phyloP scores from a whole-genome alignment of 768 basidiomycete species.

The Mycena indigotica region DNA sequence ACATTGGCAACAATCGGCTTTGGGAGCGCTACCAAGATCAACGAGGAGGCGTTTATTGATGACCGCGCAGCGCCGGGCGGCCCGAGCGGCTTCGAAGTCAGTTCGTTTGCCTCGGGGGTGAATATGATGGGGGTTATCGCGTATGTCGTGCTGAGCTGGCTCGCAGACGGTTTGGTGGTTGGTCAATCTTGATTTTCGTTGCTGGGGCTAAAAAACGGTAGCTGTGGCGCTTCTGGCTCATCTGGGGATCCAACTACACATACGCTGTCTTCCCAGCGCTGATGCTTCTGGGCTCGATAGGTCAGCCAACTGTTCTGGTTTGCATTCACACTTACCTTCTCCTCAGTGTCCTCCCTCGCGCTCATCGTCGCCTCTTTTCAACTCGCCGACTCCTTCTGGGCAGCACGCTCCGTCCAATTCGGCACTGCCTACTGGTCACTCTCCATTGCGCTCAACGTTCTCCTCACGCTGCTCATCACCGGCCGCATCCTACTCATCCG shows the following conservation, averaged over 20 bases:
- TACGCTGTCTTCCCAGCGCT: slow-evolving; percentile 6
- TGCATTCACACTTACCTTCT: neutral
- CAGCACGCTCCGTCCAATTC: neutral
- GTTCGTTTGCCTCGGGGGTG: neutral
- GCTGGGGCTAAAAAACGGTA: neutral
- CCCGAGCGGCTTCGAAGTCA: slow-evolving; percentile 12
- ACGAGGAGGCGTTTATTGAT: slow-evolving; percentile 25
- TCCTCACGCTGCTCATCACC: neutral
- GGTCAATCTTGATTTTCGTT: neutral
- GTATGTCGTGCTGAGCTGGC: slow-evolving; percentile 31
- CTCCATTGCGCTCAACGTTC: neutral
- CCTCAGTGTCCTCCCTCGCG: neutral
- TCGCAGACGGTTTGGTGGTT: slow-evolving; percentile 28
- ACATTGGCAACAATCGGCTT: slow-evolving; percentile 25
- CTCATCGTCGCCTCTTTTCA: neutral
- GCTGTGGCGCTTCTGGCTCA: slow-evolving; percentile 20
- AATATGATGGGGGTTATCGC: slow-evolving; percentile 8
- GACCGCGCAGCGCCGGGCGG: slow-evolving; percentile 25
- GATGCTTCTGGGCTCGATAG: slow-evolving; percentile 8
- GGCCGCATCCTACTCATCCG: neutral
- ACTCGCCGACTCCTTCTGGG: neutral
- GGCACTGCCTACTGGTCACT: neutral
- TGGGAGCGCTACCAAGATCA: slow-evolving; percentile 24
- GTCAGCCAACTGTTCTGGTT: neutral
- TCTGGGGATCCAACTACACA: slow-evolving; percentile 8